A percentile compares a stretch with the other conserved stretches of the same genome.
Conservation (phyloP, 164 flowering plant genomes). For the Malania oleifera region DNA sequence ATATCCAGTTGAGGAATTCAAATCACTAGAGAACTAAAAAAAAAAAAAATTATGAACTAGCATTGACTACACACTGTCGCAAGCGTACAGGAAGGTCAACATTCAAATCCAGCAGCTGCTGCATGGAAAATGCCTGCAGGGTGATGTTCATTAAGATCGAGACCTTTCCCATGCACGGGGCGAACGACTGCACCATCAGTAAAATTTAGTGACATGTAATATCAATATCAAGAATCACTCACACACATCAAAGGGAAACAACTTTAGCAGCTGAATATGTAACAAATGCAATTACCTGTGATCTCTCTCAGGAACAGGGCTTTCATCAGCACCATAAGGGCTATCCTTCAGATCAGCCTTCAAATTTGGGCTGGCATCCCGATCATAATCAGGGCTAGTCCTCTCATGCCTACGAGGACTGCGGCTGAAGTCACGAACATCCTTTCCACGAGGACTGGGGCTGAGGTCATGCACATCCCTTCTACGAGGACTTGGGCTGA, state of each 20-base stretch:
- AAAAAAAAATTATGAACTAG: too few relatives aligned
- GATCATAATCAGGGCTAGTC: slow-evolving; percentile 11
- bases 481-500: background rate
- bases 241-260: background rate
- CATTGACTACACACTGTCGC: too few relatives aligned
- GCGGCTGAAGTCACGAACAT: background rate
- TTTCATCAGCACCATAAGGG: slow-evolving; percentile 33
- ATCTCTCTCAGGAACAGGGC: slow-evolving; percentile 35
- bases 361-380: slow-evolving; percentile 17
- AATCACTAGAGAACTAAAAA: too few relatives aligned
- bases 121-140: background rate
- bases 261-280: too few relatives aligned
- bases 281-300: slow-evolving; percentile 18
- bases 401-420: background rate
- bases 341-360: slow-evolving; percentile 22
- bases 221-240: background rate
- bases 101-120: too few relatives aligned
- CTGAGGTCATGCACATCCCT: background rate
- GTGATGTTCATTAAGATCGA: slow-evolving; percentile 2
- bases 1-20: too few relatives aligned
- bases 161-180: slow-evolving; percentile 34
- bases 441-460: slow-evolving; percentile 5
- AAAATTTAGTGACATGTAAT: background rate
- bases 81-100: too few relatives aligned
- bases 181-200: slow-evolving; percentile 29